Percentiles rank a stretch among this genome's conserved stretches.
Conservation (phyloP, 176 grass and related monocot species). For the Panicum miliaceum region DNA sequence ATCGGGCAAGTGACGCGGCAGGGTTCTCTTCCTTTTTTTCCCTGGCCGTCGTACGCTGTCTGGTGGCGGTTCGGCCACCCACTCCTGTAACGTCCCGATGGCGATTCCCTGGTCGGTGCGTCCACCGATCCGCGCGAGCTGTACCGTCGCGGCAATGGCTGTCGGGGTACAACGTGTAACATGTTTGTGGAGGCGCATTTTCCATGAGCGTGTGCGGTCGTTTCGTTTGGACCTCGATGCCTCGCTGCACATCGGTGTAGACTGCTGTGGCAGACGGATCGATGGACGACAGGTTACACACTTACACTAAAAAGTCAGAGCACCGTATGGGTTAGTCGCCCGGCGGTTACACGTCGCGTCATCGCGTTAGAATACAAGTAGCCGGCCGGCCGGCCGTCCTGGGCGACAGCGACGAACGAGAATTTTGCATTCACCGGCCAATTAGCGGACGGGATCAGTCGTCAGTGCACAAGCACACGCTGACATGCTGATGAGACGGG, state of each 20-base stretch:
- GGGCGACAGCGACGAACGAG: background rate
- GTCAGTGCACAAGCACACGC: background rate
- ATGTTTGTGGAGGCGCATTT: background rate
- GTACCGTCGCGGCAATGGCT: background rate
- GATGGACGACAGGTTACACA: background rate
- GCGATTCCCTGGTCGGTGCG: background rate
- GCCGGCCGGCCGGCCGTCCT: constrained; percentile 2
- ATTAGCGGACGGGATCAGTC: background rate
- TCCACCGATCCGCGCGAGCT: background rate
- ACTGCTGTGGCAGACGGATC: background rate
- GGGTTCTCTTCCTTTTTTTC: background rate
- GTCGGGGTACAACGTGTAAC: background rate
- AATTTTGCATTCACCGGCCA: background rate
- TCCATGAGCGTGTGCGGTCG: background rate
- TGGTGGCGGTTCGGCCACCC: constrained; percentile 31
- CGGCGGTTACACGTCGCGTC: constrained; percentile 38
- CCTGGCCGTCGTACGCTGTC: background rate
- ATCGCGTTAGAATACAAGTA: background rate
- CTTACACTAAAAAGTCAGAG: constrained; percentile 7
- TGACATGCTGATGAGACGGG: background rate
- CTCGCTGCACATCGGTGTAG: background rate
- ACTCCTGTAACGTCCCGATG: constrained; percentile 10
- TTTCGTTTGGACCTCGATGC: background rate
- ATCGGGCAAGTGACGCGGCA: background rate
- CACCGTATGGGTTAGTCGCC: background rate